Evolutionary conservation across 192 early-diverging fungal species (phyloP), one percentile per base, ranked within the genome.

Genomic region (Entophlyctis luteolus): DNA sequence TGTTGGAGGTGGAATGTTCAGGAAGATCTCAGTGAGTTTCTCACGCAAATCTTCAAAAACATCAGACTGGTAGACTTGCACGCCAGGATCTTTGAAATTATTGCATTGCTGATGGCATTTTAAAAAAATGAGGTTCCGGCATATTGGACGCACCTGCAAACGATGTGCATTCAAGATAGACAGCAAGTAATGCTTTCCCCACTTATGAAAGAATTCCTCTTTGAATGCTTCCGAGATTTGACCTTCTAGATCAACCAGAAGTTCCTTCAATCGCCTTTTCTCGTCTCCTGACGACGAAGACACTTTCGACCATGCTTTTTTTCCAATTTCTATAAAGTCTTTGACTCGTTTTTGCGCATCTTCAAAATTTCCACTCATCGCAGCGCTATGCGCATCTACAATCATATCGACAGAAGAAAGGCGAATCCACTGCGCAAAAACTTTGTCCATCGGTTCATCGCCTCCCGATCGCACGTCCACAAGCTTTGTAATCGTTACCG

Each of bases 51-150:
- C 32, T 29, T 72, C 46, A 57, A 65, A 69, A 10, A 65, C 45
- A 1, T 53, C 38, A 2, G 33, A 28, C 10, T 54, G 54, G 59
- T 76, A 76, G 12, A 48, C 50, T 56, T 76, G 75, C 6, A 76
- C 66, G 1, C 75, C 75, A 5, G 71, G 72, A 49, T 76, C 75
- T 57, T 76, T 76, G 68, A 76, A 76, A 55, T 76, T 76, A 67
- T 67, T 70, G 57, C 74, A 76, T 23, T 53, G 45, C 55, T 75
- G 46, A n/a, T n/a, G 42, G 10, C 12, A 14, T 52, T 18, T 52
- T 36, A 35, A 18, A 57, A 57, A 57, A 25, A 27, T 22, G 14
- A 3, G 16, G 2, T 1, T 16, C 25, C 2, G 28, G 18, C 59
- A 18, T n/a, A n/a, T n/a, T n/a, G n/a, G n/a, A n/a, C n/a, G n/a